Percentiles rank a stretch among this genome's conserved stretches.
Conservation (phyloP, 140 eudicot genomes). For the Flaveria floridana region DNA sequence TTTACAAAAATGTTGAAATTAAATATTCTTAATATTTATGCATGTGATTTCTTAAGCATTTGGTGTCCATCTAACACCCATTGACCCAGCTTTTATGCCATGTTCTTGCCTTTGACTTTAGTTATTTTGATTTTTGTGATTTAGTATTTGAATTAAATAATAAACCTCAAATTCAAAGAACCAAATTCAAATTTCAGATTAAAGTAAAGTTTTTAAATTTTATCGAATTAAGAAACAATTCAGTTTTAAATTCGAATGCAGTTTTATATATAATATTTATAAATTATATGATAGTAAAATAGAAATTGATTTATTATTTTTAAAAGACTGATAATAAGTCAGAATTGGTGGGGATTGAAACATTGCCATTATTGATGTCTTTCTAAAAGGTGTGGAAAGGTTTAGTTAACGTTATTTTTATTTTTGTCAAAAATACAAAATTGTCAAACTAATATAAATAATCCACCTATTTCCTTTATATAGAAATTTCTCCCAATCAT, state of each 20-base stretch:
- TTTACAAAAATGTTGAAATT: neutral
- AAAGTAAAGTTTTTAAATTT: too few relatives aligned
- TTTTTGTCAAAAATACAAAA: neutral
- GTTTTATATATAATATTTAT: neutral
- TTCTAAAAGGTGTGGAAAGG: neutral
- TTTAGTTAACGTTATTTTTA: neutral
- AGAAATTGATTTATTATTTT: neutral
- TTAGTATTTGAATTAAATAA: neutral
- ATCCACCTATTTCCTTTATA: neutral
- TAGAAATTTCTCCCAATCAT: neutral
- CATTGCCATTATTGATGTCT: neutral
- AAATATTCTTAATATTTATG: neutral
- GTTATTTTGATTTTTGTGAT: neutral
- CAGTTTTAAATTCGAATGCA: too few relatives aligned
- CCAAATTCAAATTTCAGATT: too few relatives aligned
- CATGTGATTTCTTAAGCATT: neutral
- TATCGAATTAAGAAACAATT: too few relatives aligned
- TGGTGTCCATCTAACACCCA: conserved; percentile 5
- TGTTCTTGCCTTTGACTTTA: conserved; percentile 6
- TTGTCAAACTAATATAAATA: neutral
- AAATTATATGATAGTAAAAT: neutral
- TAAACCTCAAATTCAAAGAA: too few relatives aligned
- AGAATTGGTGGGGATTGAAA: neutral
- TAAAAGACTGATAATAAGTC: neutral
- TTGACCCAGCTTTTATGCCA: conserved; percentile 14